Evolutionary conservation across 352 stramenopile genomes (phyloP).

Genomic region (Pythium sukuiense): DNA sequence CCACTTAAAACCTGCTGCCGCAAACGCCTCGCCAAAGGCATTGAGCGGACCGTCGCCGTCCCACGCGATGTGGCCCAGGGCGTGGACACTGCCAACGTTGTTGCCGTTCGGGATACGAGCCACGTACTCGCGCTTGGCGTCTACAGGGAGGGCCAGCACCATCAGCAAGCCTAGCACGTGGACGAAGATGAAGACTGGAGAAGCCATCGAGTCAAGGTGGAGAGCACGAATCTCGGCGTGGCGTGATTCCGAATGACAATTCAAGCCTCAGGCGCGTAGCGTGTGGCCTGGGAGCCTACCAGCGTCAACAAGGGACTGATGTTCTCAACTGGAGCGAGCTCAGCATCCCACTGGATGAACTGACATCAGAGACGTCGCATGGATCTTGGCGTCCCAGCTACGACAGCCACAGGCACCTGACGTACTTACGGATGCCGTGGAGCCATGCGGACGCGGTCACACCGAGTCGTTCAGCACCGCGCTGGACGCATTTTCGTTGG

Average conservation of each 20-base stretch:
- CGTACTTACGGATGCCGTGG: neutral
- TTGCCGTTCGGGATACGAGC: constrained; percentile 24
- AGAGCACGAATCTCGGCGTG: neutral
- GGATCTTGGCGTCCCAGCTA: neutral
- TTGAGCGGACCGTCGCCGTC: constrained; percentile 47
- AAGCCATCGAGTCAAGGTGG: neutral
- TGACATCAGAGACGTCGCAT: neutral
- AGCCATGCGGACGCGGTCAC: neutral
- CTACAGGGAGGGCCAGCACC: neutral
- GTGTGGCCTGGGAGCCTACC: neutral
- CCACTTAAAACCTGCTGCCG: constrained; percentile 46
- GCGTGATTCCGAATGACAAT: neutral
- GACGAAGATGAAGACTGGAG: neutral
- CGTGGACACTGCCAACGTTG: constrained; percentile 19
- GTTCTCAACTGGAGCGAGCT: neutral
- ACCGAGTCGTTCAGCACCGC: neutral
- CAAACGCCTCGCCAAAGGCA: constrained; percentile 68
- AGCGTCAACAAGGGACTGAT: neutral
- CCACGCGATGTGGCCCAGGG: constrained; percentile 59
- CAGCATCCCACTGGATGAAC: neutral
- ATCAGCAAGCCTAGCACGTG: neutral
- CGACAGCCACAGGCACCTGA: neutral
- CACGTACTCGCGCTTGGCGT: constrained; percentile 21
- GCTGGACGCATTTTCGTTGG: constrained; percentile 10
- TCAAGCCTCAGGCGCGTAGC: neutral